phyloP scores from a whole-genome alignment of 108 stramenopile species.

The Ochromonas danica region DNA sequence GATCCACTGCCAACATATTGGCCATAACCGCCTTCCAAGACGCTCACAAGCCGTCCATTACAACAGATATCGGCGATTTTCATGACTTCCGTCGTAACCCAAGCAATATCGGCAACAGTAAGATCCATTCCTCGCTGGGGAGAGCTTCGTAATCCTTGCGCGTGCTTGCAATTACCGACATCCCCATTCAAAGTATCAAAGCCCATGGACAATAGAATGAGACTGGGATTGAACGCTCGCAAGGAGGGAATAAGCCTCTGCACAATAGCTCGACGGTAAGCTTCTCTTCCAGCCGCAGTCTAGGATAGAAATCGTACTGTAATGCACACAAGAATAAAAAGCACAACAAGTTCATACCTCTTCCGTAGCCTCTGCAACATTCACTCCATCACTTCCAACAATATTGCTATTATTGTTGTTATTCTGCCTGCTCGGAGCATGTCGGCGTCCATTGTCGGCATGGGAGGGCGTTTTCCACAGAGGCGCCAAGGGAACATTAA shows the following conservation, averaged over 20 bases:
- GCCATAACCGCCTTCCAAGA: slow-evolving; percentile 95
- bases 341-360: too few relatives aligned
- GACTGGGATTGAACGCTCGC: slow-evolving; percentile 80
- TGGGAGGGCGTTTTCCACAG: slow-evolving; percentile 61
- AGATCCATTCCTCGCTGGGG: slow-evolving; percentile 40
- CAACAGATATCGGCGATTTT: slow-evolving; percentile 76
- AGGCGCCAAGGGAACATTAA: slow-evolving; percentile 88
- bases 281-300: slow-evolving; percentile 36
- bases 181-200: slow-evolving; percentile 77
- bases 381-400: background rate
- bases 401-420: background rate
- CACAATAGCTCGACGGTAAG: slow-evolving; percentile 41
- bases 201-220: slow-evolving; percentile 89
- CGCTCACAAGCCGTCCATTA: slow-evolving; percentile 83
- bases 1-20: slow-evolving; percentile 36
- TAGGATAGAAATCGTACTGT: background rate
- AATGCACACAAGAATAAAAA: background rate
- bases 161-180: slow-evolving; percentile 77
- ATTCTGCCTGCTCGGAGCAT: background rate
- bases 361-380: too few relatives aligned
- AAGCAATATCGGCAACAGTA: slow-evolving; percentile 75
- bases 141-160: slow-evolving; percentile 64
- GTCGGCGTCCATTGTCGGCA: background rate
- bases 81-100: slow-evolving; percentile 74
- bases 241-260: slow-evolving; percentile 62